A percentile compares a stretch with the other conserved stretches of the same genome.
Conservation (phyloP, 148 eudicot genomes). For the Silene conica region DNA sequence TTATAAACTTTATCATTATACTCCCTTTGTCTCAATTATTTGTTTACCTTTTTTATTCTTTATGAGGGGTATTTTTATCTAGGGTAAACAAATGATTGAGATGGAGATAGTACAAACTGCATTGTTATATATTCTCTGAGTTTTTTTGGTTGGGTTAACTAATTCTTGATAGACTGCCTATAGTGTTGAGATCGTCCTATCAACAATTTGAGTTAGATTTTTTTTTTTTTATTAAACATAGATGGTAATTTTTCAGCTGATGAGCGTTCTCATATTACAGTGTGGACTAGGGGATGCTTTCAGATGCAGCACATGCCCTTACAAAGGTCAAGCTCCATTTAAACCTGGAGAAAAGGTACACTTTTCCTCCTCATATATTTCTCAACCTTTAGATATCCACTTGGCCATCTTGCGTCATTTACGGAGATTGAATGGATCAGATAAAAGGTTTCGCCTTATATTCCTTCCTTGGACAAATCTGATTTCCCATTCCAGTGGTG, state of each 20-base stretch:
- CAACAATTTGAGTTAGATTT: neutral
- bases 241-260: neutral
- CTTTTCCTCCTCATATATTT: neutral
- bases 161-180: neutral
- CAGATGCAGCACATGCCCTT: conserved; percentile 87
- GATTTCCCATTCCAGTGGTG: neutral
- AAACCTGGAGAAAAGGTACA: conserved; percentile 90
- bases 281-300: conserved; percentile 98
- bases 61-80: too few relatives aligned
- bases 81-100: too few relatives aligned
- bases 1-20: too few relatives aligned
- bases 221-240: neutral
- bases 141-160: too few relatives aligned
- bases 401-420: neutral
- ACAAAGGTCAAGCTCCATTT: conserved; percentile 86
- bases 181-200: neutral
- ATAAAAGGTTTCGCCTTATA: neutral
- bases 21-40: too few relatives aligned
- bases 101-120: neutral
- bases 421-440: neutral
- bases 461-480: neutral
- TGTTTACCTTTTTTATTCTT: too few relatives aligned
- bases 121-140: too few relatives aligned
- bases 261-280: conserved; percentile 27
- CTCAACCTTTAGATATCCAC: neutral